Base-by-base conservation (phyloP, 371 early-diverging fungal genomes). In the Rhizopus delemar region DNA sequence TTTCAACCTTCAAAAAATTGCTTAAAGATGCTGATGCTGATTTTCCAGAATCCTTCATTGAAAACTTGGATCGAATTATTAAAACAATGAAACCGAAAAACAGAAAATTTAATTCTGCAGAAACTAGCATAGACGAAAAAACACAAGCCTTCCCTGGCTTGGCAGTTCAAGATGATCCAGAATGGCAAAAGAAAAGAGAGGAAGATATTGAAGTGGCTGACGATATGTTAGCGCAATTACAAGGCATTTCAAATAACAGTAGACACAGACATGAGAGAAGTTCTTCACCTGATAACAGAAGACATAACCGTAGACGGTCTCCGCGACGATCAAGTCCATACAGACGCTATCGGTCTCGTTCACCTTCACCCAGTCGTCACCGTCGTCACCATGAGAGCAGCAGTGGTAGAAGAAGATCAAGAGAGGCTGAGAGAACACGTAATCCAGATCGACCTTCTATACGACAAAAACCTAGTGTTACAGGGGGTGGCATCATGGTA, bases 1-100 rank as follows among this genome's bases (percentile, higher is more conserved):
- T 85, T 34, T 49, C 80, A 12, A 80, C 77, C 16, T 98, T 96
- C 73, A 89, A 92, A 59, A 57, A 71, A 16, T 78, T 80, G 35
- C 78, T 96, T 12, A 80, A 82, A 54, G 86, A 88, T 39, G 75
- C 78, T 8, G 93, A 85, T 38, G 90, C 90, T 28, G 95, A 93
- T 51, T 93, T 98, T 60, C 85, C 93, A 1, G 92, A 90, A 8
- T 68, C 92, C 0, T 92, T 98, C 63, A 75, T 95, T 31, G 86
- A 85, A 52, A 92, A 88, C 50, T 69, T 98, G 39, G 90, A 96
- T 75, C 88, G 97, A 22, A 84, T 98, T 29, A 95, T 97, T 58
- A 82, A 81, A 7, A 90, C 94, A 0, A 84, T 97, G 78, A 83
- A 86, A 58, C 95, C 97, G 0, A 90, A 68, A 34, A 55, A 60